These are phyloP conservation scores for Bombardia bombarda DNA, from an alignment of 495 filamentous ascomycete genomes.

Conservation along the genomic window DNA sequence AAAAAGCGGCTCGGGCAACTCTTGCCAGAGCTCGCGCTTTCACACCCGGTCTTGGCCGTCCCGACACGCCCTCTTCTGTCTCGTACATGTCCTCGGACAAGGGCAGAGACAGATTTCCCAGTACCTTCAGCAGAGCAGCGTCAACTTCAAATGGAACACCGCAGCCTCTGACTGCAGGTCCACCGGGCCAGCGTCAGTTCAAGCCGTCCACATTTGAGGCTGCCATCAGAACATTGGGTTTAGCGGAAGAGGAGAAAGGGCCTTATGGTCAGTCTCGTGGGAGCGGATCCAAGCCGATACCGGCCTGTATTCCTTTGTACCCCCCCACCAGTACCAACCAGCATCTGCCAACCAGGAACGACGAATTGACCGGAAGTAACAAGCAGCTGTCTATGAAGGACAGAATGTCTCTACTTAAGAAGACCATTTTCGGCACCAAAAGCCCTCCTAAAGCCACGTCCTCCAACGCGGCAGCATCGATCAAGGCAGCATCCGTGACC, in stretches of 20 bases:
- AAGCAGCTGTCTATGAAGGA: too few species aligned
- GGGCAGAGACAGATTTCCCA: slow-evolving; percentile 3
- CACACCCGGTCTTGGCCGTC: slow-evolving; percentile 7
- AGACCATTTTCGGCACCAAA: too few species aligned
- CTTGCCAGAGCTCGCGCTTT: slow-evolving; percentile 26
- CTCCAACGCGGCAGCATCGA: not conserved
- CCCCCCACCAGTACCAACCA: not conserved
- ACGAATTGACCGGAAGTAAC: too few species aligned
- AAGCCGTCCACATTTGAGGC: slow-evolving; percentile 22
- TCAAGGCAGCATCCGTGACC: not conserved
- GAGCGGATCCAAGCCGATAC: too few species aligned
- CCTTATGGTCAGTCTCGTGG: too few species aligned
- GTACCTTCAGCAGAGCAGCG: slow-evolving; percentile 2
- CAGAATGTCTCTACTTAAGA: too few species aligned
- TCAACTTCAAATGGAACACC: slow-evolving; percentile 29
- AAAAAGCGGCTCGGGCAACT: slow-evolving; percentile 32
- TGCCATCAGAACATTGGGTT: slow-evolving; percentile 4
- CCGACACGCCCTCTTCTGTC: slow-evolving; percentile 7
- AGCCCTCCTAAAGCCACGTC: too few species aligned
- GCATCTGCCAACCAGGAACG: too few species aligned
- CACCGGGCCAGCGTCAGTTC: slow-evolving; percentile 36
- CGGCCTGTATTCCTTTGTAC: too few species aligned
- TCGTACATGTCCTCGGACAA: slow-evolving; percentile 1
- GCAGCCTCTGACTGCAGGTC: slow-evolving; percentile 38
- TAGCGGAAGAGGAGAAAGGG: not conserved